Conservation (phyloP, 2,329 filamentous ascomycete species). For the Colletotrichum noveboracense region DNA sequence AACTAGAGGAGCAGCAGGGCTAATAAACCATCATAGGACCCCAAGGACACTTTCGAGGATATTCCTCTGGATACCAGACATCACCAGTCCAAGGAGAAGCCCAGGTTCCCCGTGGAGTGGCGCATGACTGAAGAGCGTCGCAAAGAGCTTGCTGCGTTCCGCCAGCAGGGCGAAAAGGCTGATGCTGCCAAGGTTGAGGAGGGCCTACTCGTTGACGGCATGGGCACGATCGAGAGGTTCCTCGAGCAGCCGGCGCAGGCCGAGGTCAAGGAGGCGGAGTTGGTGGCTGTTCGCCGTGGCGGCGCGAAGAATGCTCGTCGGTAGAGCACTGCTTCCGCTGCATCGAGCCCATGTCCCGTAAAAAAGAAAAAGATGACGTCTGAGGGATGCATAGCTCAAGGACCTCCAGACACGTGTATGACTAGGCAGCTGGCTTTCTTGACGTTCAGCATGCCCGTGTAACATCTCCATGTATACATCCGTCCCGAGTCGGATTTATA, state of each 20-base stretch:
- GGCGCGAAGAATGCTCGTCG: not conserved
- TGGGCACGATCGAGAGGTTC: conserved; percentile 48
- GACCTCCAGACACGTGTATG: not conserved
- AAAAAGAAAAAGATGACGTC: not conserved
- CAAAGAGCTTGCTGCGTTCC: conserved; percentile 66
- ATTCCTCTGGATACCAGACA: conserved; percentile 90
- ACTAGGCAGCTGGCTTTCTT: conserved; percentile 6
- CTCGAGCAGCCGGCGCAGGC: conserved; percentile 30
- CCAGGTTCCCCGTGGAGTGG: conserved; percentile 84
- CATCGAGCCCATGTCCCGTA: not conserved
- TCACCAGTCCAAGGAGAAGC: conserved; percentile 70
- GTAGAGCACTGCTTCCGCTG: not conserved
- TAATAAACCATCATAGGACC: conserved; percentile 55
- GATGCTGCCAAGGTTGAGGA: conserved; percentile 61
- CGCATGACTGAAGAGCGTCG: conserved; percentile 74
- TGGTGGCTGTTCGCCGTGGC: conserved; percentile 27
- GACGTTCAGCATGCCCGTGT: conserved; percentile 8
- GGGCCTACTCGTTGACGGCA: conserved; percentile 65
- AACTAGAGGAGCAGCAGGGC: not conserved
- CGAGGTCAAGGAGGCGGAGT: conserved; percentile 35
- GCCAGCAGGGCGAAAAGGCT: conserved; percentile 51
- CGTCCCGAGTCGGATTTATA: not conserved
- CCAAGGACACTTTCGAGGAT: conserved; percentile 83
- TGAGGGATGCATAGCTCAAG: not conserved
- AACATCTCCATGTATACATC: conserved; percentile 22